A percentile compares a stretch with the other conserved stretches of the same genome.
phyloP scores from a whole-genome alignment of 2,329 filamentous ascomycete genomes.

The Acephala macrosclerotiorum region DNA sequence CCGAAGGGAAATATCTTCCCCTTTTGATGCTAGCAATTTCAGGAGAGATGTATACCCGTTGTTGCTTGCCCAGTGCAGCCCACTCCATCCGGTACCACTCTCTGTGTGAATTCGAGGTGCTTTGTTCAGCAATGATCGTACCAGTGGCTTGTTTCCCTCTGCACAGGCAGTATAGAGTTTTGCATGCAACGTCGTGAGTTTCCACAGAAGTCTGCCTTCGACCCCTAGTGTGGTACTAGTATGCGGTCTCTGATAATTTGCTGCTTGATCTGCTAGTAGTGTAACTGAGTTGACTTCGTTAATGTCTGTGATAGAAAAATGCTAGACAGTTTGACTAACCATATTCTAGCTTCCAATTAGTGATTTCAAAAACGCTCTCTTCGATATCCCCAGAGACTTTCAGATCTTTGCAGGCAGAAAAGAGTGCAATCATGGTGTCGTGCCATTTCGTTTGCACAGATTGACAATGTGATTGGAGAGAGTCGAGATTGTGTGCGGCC shows the following conservation, averaged over 20 bases:
- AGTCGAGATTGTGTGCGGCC: not conserved
- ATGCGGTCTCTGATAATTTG: constrained; percentile 20
- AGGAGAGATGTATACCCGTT: constrained; percentile 14
- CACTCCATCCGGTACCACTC: constrained; percentile 17
- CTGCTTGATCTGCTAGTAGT: constrained; percentile 22
- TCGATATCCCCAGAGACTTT: constrained; percentile 22
- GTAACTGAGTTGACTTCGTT: constrained; percentile 8
- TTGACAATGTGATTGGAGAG: constrained; percentile 6
- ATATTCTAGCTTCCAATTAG: constrained; percentile 25
- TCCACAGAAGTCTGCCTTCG: constrained; percentile 25
- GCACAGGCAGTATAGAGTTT: constrained; percentile 25
- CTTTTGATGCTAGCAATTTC: constrained; percentile 4
- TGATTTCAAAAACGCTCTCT: constrained; percentile 22
- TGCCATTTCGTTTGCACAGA: constrained; percentile 23
- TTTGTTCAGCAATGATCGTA: constrained; percentile 20
- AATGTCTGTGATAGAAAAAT: constrained; percentile 7
- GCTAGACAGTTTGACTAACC: constrained; percentile 13
- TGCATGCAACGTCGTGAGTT: constrained; percentile 22
- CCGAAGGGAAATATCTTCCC: constrained; percentile 13
- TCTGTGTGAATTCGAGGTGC: constrained; percentile 7
- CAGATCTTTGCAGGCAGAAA: constrained; percentile 23
- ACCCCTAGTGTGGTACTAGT: constrained; percentile 8
- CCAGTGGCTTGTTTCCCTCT: constrained; percentile 19
- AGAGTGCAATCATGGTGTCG: constrained; percentile 23
- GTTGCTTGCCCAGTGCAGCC: constrained; percentile 23